Evolutionary conservation across 1,284 basidiomycete genomes (phyloP).

Genomic region (Cystobasidium slooffiae): DNA sequence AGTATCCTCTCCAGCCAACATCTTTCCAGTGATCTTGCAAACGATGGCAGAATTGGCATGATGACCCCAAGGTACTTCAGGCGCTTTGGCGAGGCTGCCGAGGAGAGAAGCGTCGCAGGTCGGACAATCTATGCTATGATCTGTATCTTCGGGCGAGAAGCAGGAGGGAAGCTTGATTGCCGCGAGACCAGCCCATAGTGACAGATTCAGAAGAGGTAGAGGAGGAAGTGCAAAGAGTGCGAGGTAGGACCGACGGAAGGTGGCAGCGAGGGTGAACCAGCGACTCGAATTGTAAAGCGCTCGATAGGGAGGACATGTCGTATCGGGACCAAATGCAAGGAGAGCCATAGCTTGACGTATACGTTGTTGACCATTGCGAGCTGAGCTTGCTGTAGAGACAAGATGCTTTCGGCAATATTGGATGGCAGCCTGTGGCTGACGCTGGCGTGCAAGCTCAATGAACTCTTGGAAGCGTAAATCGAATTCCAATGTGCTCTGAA

Average conservation of each 20-base stretch:
- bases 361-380: conserved; percentile 69
- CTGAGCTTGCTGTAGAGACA: conserved; percentile 61
- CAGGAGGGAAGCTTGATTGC: conserved; percentile 83
- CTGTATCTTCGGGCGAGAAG: conserved; percentile 51
- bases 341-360: conserved; percentile 77
- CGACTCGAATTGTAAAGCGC: conserved; percentile 74
- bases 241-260: conserved; percentile 83
- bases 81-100: conserved; percentile 57
- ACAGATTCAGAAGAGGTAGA: conserved; percentile 80
- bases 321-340: conserved; percentile 71
- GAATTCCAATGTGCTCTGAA: conserved; percentile 90
- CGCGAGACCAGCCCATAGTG: conserved; percentile 84
- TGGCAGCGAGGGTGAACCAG: conserved; percentile 72
- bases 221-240: conserved; percentile 81
- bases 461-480: conserved; percentile 94
- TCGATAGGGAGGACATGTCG: conserved; percentile 65
- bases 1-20: conserved; percentile 92
- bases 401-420: conserved; percentile 82
- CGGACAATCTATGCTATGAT: conserved; percentile 85
- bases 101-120: conserved; percentile 77
- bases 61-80: conserved; percentile 88
- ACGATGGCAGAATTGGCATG: conserved; percentile 95
- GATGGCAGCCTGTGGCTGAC: conserved; percentile 77
- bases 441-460: conserved; percentile 79
- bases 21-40: conserved; percentile 83